Evolutionary conservation across 305 asterid genomes (phyloP).

Genomic region (Stenogyne calaminthoides): DNA sequence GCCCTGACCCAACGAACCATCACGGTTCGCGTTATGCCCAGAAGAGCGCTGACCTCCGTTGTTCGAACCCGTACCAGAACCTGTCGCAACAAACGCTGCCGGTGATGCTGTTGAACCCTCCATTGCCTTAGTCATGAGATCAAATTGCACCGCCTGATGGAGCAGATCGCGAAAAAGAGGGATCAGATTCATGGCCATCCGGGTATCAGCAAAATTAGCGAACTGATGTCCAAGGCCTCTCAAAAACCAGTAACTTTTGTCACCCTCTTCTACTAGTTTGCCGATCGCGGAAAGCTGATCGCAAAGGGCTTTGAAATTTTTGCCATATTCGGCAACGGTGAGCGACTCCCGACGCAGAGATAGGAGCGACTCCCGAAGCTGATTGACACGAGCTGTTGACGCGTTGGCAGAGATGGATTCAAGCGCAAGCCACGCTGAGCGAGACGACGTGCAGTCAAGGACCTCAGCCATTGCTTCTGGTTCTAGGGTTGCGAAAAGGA

Average conservation of each 20-base stretch:
- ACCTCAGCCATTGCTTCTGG: not conserved
- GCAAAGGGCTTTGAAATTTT: not conserved
- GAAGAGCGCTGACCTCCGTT: not conserved
- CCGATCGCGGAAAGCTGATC: not conserved
- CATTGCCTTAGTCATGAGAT: not conserved
- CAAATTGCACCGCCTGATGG: not conserved
- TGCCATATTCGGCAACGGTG: not conserved
- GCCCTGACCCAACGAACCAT: not conserved
- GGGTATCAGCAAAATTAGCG: too few relatives aligned
- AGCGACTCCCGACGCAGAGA: not conserved
- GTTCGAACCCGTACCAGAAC: not conserved
- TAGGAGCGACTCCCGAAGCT: not conserved
- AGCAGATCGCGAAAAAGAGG: not conserved
- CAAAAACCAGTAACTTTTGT: not conserved
- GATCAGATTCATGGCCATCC: too few relatives aligned
- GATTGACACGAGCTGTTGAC: not conserved
- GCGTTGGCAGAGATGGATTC: not conserved
- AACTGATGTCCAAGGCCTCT: too few relatives aligned
- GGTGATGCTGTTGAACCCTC: not conserved
- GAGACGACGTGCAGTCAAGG: not conserved
- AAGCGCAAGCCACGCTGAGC: not conserved
- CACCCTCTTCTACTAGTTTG: not conserved
- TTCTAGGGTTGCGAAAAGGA: not conserved
- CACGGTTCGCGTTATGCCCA: not conserved
- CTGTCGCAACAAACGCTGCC: not conserved